Percentiles rank a stretch among this genome's conserved stretches.
Conservation (phyloP, 2,329 filamentous ascomycete species). For the Thielaviopsis musarum region DNA sequence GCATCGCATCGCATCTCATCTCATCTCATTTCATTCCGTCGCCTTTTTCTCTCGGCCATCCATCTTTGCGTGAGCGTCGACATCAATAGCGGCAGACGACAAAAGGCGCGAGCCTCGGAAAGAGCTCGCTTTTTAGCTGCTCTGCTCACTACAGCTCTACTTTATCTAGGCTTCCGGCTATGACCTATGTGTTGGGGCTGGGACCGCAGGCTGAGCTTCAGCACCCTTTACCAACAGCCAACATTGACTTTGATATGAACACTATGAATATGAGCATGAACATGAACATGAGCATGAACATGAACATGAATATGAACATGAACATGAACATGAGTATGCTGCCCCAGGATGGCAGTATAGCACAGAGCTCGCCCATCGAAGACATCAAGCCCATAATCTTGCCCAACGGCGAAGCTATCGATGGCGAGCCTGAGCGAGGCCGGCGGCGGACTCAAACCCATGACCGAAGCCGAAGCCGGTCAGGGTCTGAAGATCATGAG, state of each 20-base stretch:
- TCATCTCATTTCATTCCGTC: background rate
- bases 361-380: constrained; percentile 1
- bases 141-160: background rate
- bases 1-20: no score
- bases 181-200: background rate
- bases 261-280: background rate
- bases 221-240: background rate
- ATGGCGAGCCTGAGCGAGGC: constrained; percentile 24
- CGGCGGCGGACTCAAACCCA: constrained; percentile 25
- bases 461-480: constrained; percentile 26
- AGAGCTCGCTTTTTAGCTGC: no score
- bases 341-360: background rate
- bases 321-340: background rate
- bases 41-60: no score
- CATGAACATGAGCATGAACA: background rate
- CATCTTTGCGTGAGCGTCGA: background rate
- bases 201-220: background rate
- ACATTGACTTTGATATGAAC: background rate
- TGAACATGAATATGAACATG: background rate
- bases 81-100: no score
- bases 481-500: constrained; percentile 26
- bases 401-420: constrained; percentile 13
- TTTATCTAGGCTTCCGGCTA: background rate
- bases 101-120: background rate
- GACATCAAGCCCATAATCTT: constrained; percentile 18